These are phyloP conservation scores for Polysphondylium violaceum DNA, from an alignment of 78 protist genomes.

Conservation along the genomic window DNA sequence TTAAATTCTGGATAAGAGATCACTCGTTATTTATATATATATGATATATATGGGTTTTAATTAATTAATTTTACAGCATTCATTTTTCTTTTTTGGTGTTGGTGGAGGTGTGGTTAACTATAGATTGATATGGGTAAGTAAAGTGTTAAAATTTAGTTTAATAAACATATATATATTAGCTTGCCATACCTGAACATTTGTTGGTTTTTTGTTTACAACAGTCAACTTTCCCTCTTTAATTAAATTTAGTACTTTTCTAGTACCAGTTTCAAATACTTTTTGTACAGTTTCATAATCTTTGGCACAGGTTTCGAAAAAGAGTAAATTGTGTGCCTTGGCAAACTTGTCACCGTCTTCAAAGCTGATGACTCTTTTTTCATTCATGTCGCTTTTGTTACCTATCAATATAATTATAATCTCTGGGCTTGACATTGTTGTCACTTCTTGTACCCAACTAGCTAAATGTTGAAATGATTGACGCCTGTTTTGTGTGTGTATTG, in stretches of 20 bases:
- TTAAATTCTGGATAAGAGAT: too few relatives aligned
- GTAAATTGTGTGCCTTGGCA: slow-evolving; percentile 47
- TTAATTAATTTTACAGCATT: too few relatives aligned
- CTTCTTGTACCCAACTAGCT: slow-evolving; percentile 93
- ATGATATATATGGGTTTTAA: too few relatives aligned
- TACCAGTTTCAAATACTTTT: slow-evolving; percentile 55
- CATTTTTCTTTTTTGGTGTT: too few relatives aligned
- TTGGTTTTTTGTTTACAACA: slow-evolving; percentile 74
- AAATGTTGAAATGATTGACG: slow-evolving; percentile 98
- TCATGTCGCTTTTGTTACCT: slow-evolving; percentile 89
- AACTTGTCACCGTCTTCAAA: slow-evolving; percentile 79
- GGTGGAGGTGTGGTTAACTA: too few relatives aligned
- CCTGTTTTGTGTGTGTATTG: neutral
- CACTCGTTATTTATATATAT: too few relatives aligned
- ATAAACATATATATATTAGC: too few relatives aligned
- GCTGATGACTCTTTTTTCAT: slow-evolving; percentile 82
- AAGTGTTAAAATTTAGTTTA: too few relatives aligned
- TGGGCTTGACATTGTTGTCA: slow-evolving; percentile 69
- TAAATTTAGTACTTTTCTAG: slow-evolving; percentile 40
- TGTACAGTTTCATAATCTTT: slow-evolving; percentile 65
- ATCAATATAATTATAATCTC: slow-evolving; percentile 69
- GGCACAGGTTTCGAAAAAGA: slow-evolving; percentile 69
- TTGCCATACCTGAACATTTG: slow-evolving; percentile 41
- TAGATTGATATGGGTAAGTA: too few relatives aligned
- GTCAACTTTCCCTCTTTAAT: slow-evolving; percentile 45